These are phyloP conservation scores for Fomitopsis serialis DNA, from an alignment of 768 basidiomycete species.

Conservation along the genomic window DNA sequence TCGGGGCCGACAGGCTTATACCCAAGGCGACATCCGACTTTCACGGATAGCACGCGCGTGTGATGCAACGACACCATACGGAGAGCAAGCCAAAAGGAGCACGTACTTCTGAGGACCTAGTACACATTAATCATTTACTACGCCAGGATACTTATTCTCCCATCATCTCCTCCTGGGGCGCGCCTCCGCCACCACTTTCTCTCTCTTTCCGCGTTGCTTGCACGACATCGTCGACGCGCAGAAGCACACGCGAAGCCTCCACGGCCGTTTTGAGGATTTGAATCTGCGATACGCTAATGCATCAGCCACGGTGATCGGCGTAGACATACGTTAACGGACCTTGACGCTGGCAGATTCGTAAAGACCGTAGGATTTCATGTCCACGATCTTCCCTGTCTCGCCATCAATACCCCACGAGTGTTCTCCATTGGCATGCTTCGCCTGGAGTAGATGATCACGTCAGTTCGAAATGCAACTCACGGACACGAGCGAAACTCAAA, in stretches of 20 bases:
- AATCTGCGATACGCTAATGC: slow-evolving; percentile 41
- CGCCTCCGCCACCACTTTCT: slow-evolving; percentile 44
- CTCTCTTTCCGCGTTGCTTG: slow-evolving; percentile 78
- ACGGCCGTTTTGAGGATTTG: slow-evolving; percentile 97
- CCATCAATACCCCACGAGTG: slow-evolving; percentile 93
- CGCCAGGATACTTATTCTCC: slow-evolving; percentile 5
- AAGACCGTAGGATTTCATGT: slow-evolving; percentile 92
- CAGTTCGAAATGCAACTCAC: no score
- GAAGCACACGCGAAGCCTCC: slow-evolving; percentile 89
- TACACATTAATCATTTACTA: background rate
- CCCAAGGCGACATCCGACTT: no score
- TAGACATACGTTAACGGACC: slow-evolving; percentile 6
- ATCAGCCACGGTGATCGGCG: background rate
- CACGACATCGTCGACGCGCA: slow-evolving; percentile 93
- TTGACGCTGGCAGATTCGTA: slow-evolving; percentile 97
- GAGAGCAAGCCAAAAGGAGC: background rate
- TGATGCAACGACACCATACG: background rate
- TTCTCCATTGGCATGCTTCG: slow-evolving; percentile 91
- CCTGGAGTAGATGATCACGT: slow-evolving; percentile 38
- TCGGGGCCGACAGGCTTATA: no score
- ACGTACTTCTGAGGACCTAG: slow-evolving; percentile 2
- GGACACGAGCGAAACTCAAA: background rate
- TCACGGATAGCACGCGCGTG: no score
- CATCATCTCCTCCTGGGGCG: slow-evolving; percentile 54
- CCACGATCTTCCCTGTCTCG: slow-evolving; percentile 90